phyloP scores from a whole-genome alignment of 768 basidiomycete species.

The Rhizopogon vesiculosus region DNA sequence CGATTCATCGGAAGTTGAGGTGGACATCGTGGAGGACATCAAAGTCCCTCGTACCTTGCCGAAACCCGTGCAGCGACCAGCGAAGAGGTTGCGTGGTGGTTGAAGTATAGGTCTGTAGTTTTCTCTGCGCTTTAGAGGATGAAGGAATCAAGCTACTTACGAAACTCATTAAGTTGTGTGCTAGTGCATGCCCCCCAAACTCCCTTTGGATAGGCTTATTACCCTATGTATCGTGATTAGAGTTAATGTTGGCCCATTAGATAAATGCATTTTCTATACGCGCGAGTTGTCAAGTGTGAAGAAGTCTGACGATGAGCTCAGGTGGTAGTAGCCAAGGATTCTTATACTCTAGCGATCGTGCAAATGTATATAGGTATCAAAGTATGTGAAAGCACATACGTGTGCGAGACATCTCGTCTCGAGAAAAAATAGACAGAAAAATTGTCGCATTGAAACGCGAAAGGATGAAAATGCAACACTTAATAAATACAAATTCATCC shows the following conservation, averaged over 20 bases:
- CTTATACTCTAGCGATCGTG: not conserved
- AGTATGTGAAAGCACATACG: not conserved
- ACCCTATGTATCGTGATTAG: not conserved
- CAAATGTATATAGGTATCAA: constrained; percentile 1
- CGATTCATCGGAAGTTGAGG: constrained; percentile 34
- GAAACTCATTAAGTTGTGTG: not conserved
- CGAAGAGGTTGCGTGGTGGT: constrained; percentile 25
- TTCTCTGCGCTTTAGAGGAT: not conserved
- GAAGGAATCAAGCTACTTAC: not conserved
- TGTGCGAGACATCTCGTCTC: not conserved
- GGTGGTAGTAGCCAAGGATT: too few relatives aligned
- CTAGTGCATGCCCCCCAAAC: not conserved
- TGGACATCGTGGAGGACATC: constrained; percentile 32
- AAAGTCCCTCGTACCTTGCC: constrained; percentile 5
- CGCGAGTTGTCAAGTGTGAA: too few relatives aligned
- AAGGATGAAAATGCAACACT: constrained; percentile 11
- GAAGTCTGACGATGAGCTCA: too few relatives aligned
- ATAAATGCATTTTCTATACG: too few relatives aligned
- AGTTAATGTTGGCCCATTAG: not conserved
- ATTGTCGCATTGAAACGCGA: constrained; percentile 3
- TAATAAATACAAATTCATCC: constrained; percentile 20
- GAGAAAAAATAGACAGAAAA: not conserved
- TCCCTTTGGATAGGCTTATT: not conserved
- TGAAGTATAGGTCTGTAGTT: constrained; percentile 7
- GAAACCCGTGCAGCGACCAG: constrained; percentile 10